These are phyloP conservation scores for Limonium bicolor DNA, from an alignment of 148 eudicot genomes.

Conservation along the genomic window DNA sequence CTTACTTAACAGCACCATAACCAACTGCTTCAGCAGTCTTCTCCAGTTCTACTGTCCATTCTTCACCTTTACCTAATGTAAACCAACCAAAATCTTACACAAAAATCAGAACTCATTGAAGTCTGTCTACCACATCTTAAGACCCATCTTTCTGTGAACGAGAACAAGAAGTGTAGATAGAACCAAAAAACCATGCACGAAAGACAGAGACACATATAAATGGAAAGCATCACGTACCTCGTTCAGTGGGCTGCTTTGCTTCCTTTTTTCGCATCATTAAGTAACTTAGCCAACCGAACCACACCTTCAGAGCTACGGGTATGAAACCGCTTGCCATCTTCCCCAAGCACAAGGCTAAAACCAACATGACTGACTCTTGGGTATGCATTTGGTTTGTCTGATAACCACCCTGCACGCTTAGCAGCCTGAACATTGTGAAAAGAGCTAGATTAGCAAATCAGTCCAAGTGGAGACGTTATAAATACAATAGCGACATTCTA, in stretches of 20 bases:
- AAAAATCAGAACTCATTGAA: too few relatives aligned
- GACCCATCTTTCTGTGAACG: too few relatives aligned
- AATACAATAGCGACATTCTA: too few relatives aligned
- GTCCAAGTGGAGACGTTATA: too few relatives aligned
- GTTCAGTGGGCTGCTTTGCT: conserved; percentile 53
- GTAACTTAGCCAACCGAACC: conserved; percentile 71
- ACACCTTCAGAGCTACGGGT: conserved; percentile 89
- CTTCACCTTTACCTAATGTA: conserved; percentile 63
- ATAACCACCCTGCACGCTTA: conserved; percentile 89
- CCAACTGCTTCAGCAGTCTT: conserved; percentile 93
- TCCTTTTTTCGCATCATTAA: conserved; percentile 84
- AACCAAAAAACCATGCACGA: not conserved
- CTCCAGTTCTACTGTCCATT: conserved; percentile 82
- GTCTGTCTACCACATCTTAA: too few relatives aligned
- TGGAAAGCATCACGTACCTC: too few relatives aligned
- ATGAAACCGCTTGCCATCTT: conserved; percentile 82
- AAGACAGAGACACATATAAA: not conserved
- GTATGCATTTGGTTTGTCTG: conserved; percentile 39
- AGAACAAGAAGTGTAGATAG: not conserved
- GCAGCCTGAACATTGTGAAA: conserved; percentile 61
- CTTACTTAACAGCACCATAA: conserved; percentile 98
- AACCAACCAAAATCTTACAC: too few relatives aligned
- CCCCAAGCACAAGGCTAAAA: conserved; percentile 95
- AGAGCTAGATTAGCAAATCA: too few relatives aligned
- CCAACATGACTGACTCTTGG: conserved; percentile 87